Base-by-base conservation (phyloP, 805 yeast genomes). In the Diddensiella caesifluorescens region DNA sequence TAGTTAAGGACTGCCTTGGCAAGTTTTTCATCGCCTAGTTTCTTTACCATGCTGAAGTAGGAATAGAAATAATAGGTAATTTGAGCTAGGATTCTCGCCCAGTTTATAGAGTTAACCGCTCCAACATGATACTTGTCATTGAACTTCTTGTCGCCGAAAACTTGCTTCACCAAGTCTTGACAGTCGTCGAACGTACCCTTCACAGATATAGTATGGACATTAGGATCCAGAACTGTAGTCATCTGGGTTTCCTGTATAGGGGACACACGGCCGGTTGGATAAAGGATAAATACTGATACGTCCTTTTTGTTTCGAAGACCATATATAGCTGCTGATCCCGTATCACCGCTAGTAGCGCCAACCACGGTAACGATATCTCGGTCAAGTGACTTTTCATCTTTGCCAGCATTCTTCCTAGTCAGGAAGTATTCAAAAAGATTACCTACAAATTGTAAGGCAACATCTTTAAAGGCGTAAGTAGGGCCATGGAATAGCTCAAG, bases 261-360 rank as follows among this genome's bases (percentile, higher is more conserved):
- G 26, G 97, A 89, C 44, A 92, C 92, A 63, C 97, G 80, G 38
- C 97, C 98, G 5, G 95, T 86, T 56, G 99, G 99, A 61, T 90
- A 92, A 55, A 92, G 69, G 51, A 92, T 92, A 66, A 92, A 92
- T 18, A 92, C 98, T 22, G 94, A 83, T n/a, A 92, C 96, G 63
- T 92, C 97, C 66, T 88, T 84, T 68, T 92, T 92, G 63, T 94
- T 94, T 68, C 98, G 77, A 53, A 92, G 75, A 41, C 99, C 99
- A 67, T 92, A 92, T 53, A 92, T 92, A 49, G 99, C 98, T 41
- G 99, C 99, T 41, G 95, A 84, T 46, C 99, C 99, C 35, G 99
- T 92, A 59, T 92, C 99, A 60, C 99, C 99, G 35, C 95, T 83
- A 21, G 99, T 92, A 33, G 99, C 99, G 59, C 99, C 99, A 45